These are phyloP conservation scores for Clathrospora elynae DNA, from an alignment of 2,329 filamentous ascomycete genomes.

Conservation along the genomic window DNA sequence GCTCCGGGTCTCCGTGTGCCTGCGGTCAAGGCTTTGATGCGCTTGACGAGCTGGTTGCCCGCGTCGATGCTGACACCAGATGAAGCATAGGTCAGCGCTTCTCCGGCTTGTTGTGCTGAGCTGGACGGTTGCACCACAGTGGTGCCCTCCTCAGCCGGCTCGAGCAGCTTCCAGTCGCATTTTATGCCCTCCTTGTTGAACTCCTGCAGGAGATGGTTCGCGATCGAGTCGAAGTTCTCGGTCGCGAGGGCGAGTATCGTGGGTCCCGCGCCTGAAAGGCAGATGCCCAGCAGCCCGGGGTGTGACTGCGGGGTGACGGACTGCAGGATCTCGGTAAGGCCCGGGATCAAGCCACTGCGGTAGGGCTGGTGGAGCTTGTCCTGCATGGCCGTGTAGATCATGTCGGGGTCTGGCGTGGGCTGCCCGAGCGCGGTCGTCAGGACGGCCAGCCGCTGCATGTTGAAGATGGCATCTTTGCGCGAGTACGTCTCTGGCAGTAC, in stretches of 20 bases:
- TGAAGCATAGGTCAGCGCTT: conserved; percentile 79
- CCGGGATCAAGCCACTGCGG: conserved; percentile 87
- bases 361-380: conserved; percentile 98
- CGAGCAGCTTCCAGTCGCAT: conserved; percentile 85
- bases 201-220: conserved; percentile 73
- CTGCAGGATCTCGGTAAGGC: conserved; percentile 85
- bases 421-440: conserved; percentile 87
- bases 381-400: conserved; percentile 98
- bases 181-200: conserved; percentile 75
- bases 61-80: conserved; percentile 94
- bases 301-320: conserved; percentile 88
- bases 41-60: conserved; percentile 88
- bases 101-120: conserved; percentile 27
- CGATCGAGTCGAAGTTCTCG: conserved; percentile 85
- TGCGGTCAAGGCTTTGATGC: conserved; percentile 88
- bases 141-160: conserved; percentile 76
- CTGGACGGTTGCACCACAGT: conserved; percentile 44
- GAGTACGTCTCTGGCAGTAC: conserved; percentile 82
- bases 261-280: conserved; percentile 90
- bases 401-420: conserved; percentile 86
- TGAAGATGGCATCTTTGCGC: conserved; percentile 88
- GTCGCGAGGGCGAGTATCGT: conserved; percentile 94
- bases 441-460: conserved; percentile 90
- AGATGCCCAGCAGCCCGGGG: conserved; percentile 88
- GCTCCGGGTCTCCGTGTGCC: conserved; percentile 85